phyloP scores from a whole-genome alignment of 2,329 filamentous ascomycete genomes.

The Exserohilum rostratum region DNA sequence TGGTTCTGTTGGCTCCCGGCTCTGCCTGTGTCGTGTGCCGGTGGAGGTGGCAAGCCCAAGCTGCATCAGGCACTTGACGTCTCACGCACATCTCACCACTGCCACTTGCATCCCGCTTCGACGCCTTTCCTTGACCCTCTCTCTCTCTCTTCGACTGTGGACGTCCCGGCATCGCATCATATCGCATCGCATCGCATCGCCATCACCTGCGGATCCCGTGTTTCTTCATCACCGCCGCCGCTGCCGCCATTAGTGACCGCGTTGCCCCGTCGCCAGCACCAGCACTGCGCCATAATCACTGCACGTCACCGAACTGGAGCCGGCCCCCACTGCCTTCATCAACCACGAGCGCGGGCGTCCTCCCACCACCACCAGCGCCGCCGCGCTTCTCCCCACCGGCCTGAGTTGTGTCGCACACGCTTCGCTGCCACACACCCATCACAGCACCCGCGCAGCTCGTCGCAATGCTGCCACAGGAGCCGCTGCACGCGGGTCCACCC shows the following conservation, averaged over 20 bases:
- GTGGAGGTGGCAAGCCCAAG: conserved; percentile 29
- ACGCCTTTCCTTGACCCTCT: conserved; percentile 14
- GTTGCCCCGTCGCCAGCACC: conserved; percentile 26
- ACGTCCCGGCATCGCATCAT: conserved; percentile 10
- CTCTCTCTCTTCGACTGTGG: no score
- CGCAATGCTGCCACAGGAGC: conserved; percentile 43
- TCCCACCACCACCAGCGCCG: conserved; percentile 25
- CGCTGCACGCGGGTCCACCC: conserved; percentile 33
- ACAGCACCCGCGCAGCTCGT: conserved; percentile 12
- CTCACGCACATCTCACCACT: conserved; percentile 24
- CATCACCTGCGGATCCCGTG: no score
- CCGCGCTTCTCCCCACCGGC: conserved; percentile 28
- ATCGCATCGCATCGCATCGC: no score
- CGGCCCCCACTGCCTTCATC: conserved; percentile 27
- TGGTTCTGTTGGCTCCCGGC: conserved; percentile 9
- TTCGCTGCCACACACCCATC: conserved; percentile 8
- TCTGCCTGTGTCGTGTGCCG: conserved; percentile 20
- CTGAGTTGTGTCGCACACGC: conserved; percentile 8
- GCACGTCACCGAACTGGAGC: conserved; percentile 28
- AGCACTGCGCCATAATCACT: conserved; percentile 13
- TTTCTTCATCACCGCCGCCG: no score
- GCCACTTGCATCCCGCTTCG: conserved; percentile 11
- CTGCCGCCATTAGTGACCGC: background rate
- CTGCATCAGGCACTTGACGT: conserved; percentile 27
- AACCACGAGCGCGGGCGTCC: conserved; percentile 18